phyloP scores from a whole-genome alignment of 2,329 filamentous ascomycete species.

The Pyrenophora teres region DNA sequence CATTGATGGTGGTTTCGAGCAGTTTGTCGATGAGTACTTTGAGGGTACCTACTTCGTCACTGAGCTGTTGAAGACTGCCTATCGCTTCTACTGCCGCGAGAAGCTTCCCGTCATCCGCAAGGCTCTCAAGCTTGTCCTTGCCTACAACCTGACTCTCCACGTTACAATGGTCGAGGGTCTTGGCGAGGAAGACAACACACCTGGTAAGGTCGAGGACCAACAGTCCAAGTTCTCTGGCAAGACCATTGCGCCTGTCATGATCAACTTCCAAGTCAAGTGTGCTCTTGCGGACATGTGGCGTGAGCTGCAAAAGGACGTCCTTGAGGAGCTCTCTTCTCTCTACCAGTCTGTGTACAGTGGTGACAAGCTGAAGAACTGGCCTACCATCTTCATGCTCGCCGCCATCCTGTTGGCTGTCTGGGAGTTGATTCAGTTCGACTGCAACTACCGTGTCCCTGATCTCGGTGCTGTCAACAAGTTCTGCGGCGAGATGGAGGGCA shows the following conservation, averaged over 20 bases:
- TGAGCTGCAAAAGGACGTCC: slow-evolving; percentile 91
- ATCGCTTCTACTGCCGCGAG: slow-evolving; percentile 89
- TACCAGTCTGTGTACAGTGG: slow-evolving; percentile 99
- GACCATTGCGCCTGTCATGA: slow-evolving; percentile 94
- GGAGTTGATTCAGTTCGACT: slow-evolving; percentile 99
- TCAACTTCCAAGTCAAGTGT: slow-evolving; percentile 99
- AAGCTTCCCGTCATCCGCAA: slow-evolving; percentile 90
- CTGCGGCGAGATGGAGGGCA: slow-evolving; percentile 95
- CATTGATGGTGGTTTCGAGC: slow-evolving; percentile 88
- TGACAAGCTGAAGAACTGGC: slow-evolving; percentile 98
- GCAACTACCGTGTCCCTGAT: slow-evolving; percentile 91
- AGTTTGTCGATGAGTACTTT: slow-evolving; percentile 94
- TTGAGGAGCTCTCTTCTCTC: slow-evolving; percentile 87
- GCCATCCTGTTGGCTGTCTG: slow-evolving; percentile 91
- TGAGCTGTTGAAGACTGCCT: slow-evolving; percentile 93
- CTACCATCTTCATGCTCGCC: slow-evolving; percentile 96
- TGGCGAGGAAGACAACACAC: slow-evolving; percentile 76
- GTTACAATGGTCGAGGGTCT: slow-evolving; percentile 93
- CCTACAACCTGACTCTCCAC: slow-evolving; percentile 93
- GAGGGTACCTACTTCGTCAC: slow-evolving; percentile 94
- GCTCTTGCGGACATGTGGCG: slow-evolving; percentile 98
- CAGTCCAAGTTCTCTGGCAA: slow-evolving; percentile 87
- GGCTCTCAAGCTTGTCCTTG: slow-evolving; percentile 89
- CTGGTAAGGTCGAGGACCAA: slow-evolving; percentile 84
- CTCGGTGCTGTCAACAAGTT: slow-evolving; percentile 86